Conservation (phyloP, 192 early-diverging fungal genomes). For the Cladochytrium replicatum region DNA sequence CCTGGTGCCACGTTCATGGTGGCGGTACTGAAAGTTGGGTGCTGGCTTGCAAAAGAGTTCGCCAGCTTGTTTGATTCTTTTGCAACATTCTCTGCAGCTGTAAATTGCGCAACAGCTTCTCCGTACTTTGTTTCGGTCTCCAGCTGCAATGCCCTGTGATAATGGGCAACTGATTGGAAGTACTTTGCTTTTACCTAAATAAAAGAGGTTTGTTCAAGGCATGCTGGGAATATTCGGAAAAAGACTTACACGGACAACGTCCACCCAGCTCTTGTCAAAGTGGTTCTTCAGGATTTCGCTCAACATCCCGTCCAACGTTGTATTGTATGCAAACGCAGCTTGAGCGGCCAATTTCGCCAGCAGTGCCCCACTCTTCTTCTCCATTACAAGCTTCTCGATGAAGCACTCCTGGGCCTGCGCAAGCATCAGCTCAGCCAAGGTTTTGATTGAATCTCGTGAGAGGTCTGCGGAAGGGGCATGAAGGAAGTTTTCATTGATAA, state of each 20-base stretch:
- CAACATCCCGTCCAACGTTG: conserved; percentile 59
- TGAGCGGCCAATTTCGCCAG: conserved; percentile 79
- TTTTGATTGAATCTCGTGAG: conserved; percentile 79
- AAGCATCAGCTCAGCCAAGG: conserved; percentile 76
- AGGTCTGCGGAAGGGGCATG: conserved; percentile 92
- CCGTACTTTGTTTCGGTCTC: conserved; percentile 78
- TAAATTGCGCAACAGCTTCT: conserved; percentile 66
- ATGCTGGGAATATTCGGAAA: not conserved
- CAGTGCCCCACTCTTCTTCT: conserved; percentile 82
- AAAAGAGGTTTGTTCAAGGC: not conserved
- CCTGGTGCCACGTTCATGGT: conserved; percentile 25
- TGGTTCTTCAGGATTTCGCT: conserved; percentile 56
- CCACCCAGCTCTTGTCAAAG: conserved; percentile 73
- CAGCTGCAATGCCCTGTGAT: conserved; percentile 66
- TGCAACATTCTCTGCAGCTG: conserved; percentile 65
- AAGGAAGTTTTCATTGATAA: conserved; percentile 96
- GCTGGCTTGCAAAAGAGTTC: conserved; percentile 50
- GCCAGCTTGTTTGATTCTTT: conserved; percentile 80
- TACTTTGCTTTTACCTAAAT: conserved; percentile 78
- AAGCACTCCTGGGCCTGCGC: conserved; percentile 93
- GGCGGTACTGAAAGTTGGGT: conserved; percentile 45
- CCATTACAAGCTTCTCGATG: conserved; percentile 70
- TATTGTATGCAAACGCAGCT: conserved; percentile 50
- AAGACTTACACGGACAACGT: conserved; percentile 57
- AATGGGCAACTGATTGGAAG: conserved; percentile 78